phyloP scores from a whole-genome alignment of 2,329 filamentous ascomycete species.

The Madurella fahalii region DNA sequence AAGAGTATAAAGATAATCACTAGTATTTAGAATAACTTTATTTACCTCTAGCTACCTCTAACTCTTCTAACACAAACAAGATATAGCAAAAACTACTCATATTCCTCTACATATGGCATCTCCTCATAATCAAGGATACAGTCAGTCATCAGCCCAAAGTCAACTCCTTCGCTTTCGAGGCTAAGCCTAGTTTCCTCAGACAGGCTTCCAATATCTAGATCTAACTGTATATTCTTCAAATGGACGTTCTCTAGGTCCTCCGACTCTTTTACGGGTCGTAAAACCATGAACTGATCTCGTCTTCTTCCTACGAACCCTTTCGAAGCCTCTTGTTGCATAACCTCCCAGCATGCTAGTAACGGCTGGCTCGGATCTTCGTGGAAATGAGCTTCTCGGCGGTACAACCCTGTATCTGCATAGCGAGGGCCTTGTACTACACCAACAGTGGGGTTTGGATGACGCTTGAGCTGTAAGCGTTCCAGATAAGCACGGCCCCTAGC shows the following conservation, averaged over 20 bases:
- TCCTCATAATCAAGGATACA: constrained; percentile 27
- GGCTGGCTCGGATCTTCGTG: constrained; percentile 40
- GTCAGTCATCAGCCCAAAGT: constrained; percentile 16
- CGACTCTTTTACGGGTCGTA: constrained; percentile 2
- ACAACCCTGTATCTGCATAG: constrained; percentile 46
- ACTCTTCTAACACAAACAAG: too few relatives aligned
- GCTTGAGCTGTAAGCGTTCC: constrained; percentile 36
- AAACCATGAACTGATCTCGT: neutral
- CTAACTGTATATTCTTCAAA: neutral
- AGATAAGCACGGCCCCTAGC: constrained; percentile 34
- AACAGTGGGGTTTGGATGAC: constrained; percentile 44
- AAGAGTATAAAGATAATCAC: too few relatives aligned
- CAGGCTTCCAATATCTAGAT: constrained; percentile 10
- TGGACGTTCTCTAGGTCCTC: constrained; percentile 1
- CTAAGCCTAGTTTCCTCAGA: constrained; percentile 23
- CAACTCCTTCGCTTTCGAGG: constrained; percentile 17
- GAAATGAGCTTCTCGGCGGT: constrained; percentile 46
- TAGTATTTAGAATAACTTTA: too few relatives aligned
- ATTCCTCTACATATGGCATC: neutral
- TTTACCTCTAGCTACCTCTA: too few relatives aligned
- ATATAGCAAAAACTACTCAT: neutral
- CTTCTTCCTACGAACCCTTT: constrained; percentile 10
- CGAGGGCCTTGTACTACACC: constrained; percentile 54
- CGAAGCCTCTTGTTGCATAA: constrained; percentile 41
- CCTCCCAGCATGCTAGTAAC: constrained; percentile 42